Evolutionary conservation across 148 eudicot genomes (phyloP), one percentile per base, ranked within the genome.

Genomic region (Vaccinium myrtillus): DNA sequence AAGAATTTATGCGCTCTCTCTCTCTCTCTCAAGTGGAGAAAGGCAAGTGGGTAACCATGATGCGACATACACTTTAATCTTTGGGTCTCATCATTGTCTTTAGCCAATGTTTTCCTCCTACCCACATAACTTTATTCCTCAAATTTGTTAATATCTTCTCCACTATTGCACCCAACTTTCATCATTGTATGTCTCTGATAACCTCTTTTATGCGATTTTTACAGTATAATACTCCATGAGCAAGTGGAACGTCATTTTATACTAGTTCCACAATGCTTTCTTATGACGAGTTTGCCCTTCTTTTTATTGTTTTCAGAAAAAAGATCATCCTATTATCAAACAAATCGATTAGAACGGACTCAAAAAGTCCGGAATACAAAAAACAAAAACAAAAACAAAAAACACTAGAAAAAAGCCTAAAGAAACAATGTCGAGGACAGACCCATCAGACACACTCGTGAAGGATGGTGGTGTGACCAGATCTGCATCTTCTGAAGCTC

Each of bases 31-130:
- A 39, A 12, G 14, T 73, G 49, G 48, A 32, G 77, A 12, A 13
- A 73, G 77, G 49, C 77, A 75, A 49, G 79, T 76, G 55, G 79
- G 56, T 49, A 48, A 49, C 79, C 79, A 76, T 76, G 54, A 76
- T 76, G 55, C 0, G 56, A n/a, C 1, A 18, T 2, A 49, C 78
- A 49, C 78, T 75, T 39, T 75, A 43, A 75, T 36, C 51, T 76
- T 48, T 76, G 79, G 56, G 56, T 76, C 79, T 76, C 56, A 76
- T 76, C 79, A 75, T 75, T 75, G 53, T 19, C 27, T 74, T 74
- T 9, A 7, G 53, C 78, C 27, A 76, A 39, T 76, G 53, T 43
- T 75, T 16, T 1, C 23, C 14, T 50, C 49, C 46, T 32, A 14
- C 21, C 2, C 36, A 18, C 77, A 32, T 49, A 3, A n/a, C 53